A percentile compares a stretch with the other conserved stretches of the same genome.
Evolutionary conservation across 305 asterid species (phyloP).

Genomic region (Solanum hybrid): DNA sequence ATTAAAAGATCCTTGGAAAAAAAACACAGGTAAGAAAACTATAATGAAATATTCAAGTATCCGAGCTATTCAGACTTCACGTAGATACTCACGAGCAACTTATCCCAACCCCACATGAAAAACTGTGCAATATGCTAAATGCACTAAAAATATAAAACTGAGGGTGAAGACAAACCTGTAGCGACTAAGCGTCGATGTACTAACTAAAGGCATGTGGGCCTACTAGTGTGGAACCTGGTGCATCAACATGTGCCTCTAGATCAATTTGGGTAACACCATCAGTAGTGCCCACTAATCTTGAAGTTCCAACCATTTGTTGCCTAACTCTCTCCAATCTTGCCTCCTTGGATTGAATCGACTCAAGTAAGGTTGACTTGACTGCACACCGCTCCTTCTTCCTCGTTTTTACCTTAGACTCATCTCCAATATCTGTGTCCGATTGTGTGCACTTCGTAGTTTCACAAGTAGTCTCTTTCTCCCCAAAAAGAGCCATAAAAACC

Average conservation of each 20-base stretch:
- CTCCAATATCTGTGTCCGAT: too few relatives aligned
- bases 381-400: not conserved
- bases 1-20: not conserved
- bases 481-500: not conserved
- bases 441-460: not conserved
- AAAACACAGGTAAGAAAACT: too few relatives aligned
- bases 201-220: not conserved
- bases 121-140: not conserved
- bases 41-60: not conserved
- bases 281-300: not conserved
- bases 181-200: not conserved
- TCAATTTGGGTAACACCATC: not conserved
- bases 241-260: not conserved
- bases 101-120: not conserved
- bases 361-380: not conserved
- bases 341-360: not conserved
- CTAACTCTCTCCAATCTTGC: not conserved
- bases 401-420: too few relatives aligned
- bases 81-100: too few relatives aligned
- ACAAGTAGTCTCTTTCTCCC: too few relatives aligned
- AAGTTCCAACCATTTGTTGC: not conserved
- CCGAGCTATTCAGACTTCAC: not conserved
- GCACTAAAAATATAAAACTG: not conserved
- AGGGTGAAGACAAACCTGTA: not conserved
- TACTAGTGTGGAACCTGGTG: not conserved